phyloP scores from a whole-genome alignment of 768 basidiomycete genomes.

The Termitomyces sp. region DNA sequence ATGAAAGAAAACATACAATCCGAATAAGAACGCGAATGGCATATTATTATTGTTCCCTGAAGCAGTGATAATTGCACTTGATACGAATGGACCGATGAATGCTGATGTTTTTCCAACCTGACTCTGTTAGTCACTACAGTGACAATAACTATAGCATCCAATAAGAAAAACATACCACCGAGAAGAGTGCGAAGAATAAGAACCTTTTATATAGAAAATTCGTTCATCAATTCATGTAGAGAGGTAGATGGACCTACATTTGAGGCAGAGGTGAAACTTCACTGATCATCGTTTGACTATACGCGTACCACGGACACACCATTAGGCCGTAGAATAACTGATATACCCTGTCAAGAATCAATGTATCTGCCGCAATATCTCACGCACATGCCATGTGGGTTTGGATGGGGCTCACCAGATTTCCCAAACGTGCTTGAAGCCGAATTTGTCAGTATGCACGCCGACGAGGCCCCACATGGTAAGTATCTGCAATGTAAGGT shows the following conservation, averaged over 20 bases:
- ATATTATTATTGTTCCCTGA: slow-evolving; percentile 69
- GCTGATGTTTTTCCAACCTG: slow-evolving; percentile 74
- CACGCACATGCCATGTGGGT: neutral
- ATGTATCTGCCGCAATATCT: neutral
- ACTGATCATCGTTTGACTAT: slow-evolving; percentile 81
- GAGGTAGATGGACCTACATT: slow-evolving; percentile 40
- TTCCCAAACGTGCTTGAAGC: slow-evolving; percentile 84
- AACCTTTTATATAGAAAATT: slow-evolving; percentile 37
- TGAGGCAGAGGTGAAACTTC: slow-evolving; percentile 72
- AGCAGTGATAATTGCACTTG: slow-evolving; percentile 69
- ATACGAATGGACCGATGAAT: slow-evolving; percentile 74
- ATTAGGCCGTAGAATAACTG: slow-evolving; percentile 69
- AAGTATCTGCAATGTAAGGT: slow-evolving; percentile 38
- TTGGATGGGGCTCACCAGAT: slow-evolving; percentile 47
- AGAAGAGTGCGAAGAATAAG: slow-evolving; percentile 73
- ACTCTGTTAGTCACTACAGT: neutral
- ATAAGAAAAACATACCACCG: slow-evolving; percentile 42
- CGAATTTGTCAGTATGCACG: slow-evolving; percentile 70
- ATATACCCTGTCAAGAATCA: slow-evolving; percentile 45
- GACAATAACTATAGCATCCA: neutral
- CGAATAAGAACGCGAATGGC: slow-evolving; percentile 74
- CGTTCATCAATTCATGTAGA: neutral
- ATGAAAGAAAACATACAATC: slow-evolving; percentile 42
- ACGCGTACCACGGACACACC: slow-evolving; percentile 81
- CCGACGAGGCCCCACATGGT: slow-evolving; percentile 77